phyloP scores from a whole-genome alignment of 2,329 filamentous ascomycete species.

The Dactylellina parvicollis region DNA sequence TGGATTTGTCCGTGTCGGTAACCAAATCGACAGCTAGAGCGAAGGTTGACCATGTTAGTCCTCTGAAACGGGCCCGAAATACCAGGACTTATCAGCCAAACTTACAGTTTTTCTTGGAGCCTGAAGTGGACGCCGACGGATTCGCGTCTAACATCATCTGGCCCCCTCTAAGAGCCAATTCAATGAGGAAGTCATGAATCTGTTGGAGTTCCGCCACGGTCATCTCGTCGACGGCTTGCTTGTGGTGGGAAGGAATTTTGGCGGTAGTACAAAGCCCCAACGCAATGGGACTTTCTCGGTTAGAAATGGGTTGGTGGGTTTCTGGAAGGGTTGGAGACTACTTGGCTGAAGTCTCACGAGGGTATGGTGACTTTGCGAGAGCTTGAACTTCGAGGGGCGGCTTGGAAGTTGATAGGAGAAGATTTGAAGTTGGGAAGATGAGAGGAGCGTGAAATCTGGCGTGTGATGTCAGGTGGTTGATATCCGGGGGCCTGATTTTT shows the following conservation, averaged over 20 bases:
- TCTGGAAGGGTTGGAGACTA: no score
- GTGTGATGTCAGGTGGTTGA: constrained; percentile 3
- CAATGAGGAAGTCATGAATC: constrained; percentile 70
- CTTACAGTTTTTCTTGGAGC: constrained; percentile 73
- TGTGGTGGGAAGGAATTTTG: constrained; percentile 53
- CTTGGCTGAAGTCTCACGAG: no score
- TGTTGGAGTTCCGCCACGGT: constrained; percentile 49
- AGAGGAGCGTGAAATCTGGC: neutral
- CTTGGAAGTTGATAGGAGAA: neutral
- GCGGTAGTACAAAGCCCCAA: constrained; percentile 45
- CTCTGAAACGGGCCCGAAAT: neutral
- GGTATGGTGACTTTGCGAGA: no score
- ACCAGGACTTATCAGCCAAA: neutral
- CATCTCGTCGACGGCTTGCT: constrained; percentile 47
- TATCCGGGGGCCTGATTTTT: constrained; percentile 7
- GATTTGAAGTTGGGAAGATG: neutral
- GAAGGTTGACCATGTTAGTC: constrained; percentile 38
- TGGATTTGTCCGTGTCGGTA: constrained; percentile 73
- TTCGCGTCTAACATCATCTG: constrained; percentile 54
- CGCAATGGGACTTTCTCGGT: constrained; percentile 46
- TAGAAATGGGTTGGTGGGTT: constrained; percentile 9
- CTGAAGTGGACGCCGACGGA: constrained; percentile 66
- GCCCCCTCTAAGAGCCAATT: constrained; percentile 72
- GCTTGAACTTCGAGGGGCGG: no score
- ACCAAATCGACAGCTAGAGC: constrained; percentile 72